These are phyloP conservation scores for Solidago caesia DNA, from an alignment of 129 eudicot genomes.

Conservation along the genomic window DNA sequence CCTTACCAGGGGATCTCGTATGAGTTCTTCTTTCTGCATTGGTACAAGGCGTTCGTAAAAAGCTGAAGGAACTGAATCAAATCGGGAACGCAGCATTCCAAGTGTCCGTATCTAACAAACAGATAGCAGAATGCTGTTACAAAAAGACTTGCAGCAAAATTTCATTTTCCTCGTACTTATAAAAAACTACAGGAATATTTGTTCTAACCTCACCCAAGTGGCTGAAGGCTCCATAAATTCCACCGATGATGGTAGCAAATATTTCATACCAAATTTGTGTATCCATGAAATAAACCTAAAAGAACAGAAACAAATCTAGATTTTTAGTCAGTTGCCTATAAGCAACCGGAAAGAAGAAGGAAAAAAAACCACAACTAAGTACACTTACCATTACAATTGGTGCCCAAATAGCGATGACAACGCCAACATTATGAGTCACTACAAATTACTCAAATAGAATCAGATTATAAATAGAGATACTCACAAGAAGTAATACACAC, in stretches of 20 bases:
- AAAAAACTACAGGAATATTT: neutral
- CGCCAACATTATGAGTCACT: conserved; percentile 77
- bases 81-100: conserved; percentile 96
- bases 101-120: conserved; percentile 82
- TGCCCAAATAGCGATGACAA: conserved; percentile 86
- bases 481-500: conserved; percentile 4
- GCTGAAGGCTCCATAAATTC: conserved; percentile 96
- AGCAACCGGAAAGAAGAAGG: neutral
- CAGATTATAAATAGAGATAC: conserved; percentile 12
- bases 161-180: neutral
- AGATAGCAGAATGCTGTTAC: conserved; percentile 14
- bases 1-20: conserved; percentile 47
- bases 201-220: conserved; percentile 96
- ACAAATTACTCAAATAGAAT: conserved; percentile 33
- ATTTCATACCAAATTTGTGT: conserved; percentile 99
- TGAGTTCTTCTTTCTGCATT: conserved; percentile 42
- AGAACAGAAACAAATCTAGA: conserved; percentile 12
- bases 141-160: neutral
- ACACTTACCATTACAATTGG: conserved; percentile 83
- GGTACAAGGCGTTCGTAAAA: conserved; percentile 91
- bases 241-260: conserved; percentile 82
- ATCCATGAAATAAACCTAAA: conserved; percentile 94
- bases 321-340: conserved; percentile 25
- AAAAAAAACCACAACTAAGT: neutral
- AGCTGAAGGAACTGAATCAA: conserved; percentile 88